Base-by-base conservation (phyloP, 805 yeast species). In the Ogataea ganodermae region DNA sequence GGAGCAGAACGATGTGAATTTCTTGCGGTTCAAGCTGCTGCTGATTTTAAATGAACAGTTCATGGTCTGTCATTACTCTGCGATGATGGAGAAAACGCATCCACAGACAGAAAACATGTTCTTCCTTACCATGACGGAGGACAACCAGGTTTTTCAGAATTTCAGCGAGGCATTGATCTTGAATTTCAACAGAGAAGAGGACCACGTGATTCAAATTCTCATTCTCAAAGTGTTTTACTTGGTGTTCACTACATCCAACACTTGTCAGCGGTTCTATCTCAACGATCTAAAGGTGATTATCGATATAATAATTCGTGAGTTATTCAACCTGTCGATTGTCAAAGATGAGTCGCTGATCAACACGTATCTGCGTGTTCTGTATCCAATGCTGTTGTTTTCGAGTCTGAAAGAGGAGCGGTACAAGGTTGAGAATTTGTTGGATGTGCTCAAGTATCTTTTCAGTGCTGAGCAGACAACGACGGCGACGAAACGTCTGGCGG, bases 11-110 rank as follows among this genome's bases (percentile, higher is more conserved):
- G 76, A 81, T 40, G 74, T 73, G 52, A 84, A 82, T 59, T 81
- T 80, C 51, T 79, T 87, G 32, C 82, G 84, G 51, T 83, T 90
- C 69, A 83, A 82, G 58, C 69, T 88, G 13, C 65, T 91, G 10
- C 69, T 91, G 32, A 83, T 89, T 1, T 70, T 91, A 21, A 91
- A 91, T 66, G 97, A 91, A 62, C 97, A 91, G 66, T 91, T 81
- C 65, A 80, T 91, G 84, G 84, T 89, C 32, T 69, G 79, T 51
- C 72, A 55, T 64, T 75, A 55, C 58, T 74, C 59, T 5, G 31
- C 47, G 5, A 39, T 42, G 30, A 37, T 65, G 4, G 58, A 63
- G 30, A 44, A 54, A 6, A 28, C 23, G 6, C 22, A 20, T 1
- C 47, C 45, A 12, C 48, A 39, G 12, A 51, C 51, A 1, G 51